Conservation (phyloP, 83 land plant species). For the Thuja plicata region DNA sequence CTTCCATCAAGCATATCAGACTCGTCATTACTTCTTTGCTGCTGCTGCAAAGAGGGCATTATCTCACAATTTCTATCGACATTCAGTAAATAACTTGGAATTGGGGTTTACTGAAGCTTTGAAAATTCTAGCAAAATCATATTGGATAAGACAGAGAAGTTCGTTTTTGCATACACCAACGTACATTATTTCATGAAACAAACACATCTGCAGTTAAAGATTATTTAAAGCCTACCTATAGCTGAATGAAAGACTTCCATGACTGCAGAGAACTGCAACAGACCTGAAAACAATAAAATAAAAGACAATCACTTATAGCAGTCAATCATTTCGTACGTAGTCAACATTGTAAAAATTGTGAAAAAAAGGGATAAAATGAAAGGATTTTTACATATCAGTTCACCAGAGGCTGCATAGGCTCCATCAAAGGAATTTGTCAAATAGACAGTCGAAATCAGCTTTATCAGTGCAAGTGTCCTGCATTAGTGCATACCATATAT, state of each 20-base stretch:
- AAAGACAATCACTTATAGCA: background rate
- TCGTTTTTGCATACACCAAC: background rate
- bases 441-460: background rate
- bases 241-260: conserved; percentile 15
- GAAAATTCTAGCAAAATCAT: background rate
- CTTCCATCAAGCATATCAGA: background rate
- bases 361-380: background rate
- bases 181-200: background rate
- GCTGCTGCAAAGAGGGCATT: background rate
- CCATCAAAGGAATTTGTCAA: conserved; percentile 3
- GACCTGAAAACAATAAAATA: background rate
- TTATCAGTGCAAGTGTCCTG: conserved; percentile 9
- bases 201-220: background rate
- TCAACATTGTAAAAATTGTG: background rate
- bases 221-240: conserved; percentile 4
- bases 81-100: too few species aligned
- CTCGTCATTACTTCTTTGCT: background rate
- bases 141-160: background rate
- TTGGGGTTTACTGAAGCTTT: too few species aligned
- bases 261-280: conserved; percentile 12
- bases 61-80: background rate
- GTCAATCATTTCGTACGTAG: background rate
- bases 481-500: background rate
- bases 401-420: conserved; percentile 8
- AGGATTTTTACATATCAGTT: conserved; percentile 5